phyloP scores from a whole-genome alignment of 73 alveolate species.

The Tetrahymena borealis region DNA sequence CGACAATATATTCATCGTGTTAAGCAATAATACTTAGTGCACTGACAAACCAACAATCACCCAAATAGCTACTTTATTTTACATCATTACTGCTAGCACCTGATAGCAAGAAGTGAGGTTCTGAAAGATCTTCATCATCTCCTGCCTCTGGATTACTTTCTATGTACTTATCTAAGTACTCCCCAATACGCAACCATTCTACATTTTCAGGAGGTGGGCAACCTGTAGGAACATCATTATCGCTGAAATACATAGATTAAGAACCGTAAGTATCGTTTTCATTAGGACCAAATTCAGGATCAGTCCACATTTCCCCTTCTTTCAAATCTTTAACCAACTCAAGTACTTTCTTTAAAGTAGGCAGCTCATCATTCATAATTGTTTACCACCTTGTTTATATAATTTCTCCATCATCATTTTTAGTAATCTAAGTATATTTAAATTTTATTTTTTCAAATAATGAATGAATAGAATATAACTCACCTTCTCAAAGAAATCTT shows the following conservation, averaged over 20 bases:
- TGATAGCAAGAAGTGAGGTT: slow-evolving; percentile 62
- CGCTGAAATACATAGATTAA: slow-evolving; percentile 60
- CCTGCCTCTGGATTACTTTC: slow-evolving; percentile 16
- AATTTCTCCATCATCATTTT: neutral
- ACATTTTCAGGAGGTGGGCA: slow-evolving; percentile 71
- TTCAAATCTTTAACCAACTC: slow-evolving; percentile 7
- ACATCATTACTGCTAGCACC: slow-evolving; percentile 92
- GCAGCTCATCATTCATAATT: slow-evolving; percentile 16
- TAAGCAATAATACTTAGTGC: slow-evolving; percentile 97
- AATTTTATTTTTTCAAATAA: neutral
- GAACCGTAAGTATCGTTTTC: slow-evolving; percentile 64
- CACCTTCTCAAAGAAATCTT: neutral
- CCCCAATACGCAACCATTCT: slow-evolving; percentile 87
- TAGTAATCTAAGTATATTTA: neutral
- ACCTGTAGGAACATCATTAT: slow-evolving; percentile 65
- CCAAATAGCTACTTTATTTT: slow-evolving; percentile 88
- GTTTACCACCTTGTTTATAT: slow-evolving; percentile 1
- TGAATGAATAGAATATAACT: neutral
- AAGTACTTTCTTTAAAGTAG: slow-evolving; percentile 24
- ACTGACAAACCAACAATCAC: slow-evolving; percentile 99
- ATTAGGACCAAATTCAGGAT: slow-evolving; percentile 94
- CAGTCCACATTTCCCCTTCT: slow-evolving; percentile 44
- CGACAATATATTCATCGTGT: slow-evolving; percentile 82
- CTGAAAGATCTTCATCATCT: slow-evolving; percentile 47
- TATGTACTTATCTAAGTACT: slow-evolving; percentile 37